Evolutionary conservation across 164 flowering plant genomes (phyloP).

Genomic region (Houttuynia cordata): DNA sequence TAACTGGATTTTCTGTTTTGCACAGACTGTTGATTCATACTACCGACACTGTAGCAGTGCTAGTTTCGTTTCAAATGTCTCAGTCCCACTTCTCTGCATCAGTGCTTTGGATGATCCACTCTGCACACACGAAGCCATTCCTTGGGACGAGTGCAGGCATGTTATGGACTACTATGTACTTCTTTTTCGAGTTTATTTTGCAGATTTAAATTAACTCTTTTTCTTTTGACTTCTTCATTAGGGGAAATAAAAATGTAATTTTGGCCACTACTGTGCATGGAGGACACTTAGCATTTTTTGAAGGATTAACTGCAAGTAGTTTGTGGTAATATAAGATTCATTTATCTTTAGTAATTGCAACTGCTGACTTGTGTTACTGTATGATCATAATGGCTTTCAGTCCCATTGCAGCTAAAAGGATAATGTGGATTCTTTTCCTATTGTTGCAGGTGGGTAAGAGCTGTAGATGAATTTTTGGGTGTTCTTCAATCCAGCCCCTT

Average conservation of each 20-base stretch:
- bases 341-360: neutral
- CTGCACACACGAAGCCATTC: slow-evolving; percentile 88
- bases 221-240: too few species aligned
- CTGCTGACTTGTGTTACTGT: neutral
- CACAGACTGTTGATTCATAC: slow-evolving; percentile 86
- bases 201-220: too few species aligned
- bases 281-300: slow-evolving; percentile 82
- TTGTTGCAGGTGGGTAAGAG: slow-evolving; percentile 52
- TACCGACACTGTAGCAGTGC: slow-evolving; percentile 79
- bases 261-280: slow-evolving; percentile 76
- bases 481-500: slow-evolving; percentile 30
- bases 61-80: slow-evolving; percentile 46
- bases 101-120: slow-evolving; percentile 96
- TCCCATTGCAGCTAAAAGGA: neutral
- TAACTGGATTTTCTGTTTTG: slow-evolving; percentile 8
- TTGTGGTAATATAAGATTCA: slow-evolving; percentile 42
- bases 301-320: slow-evolving; percentile 52
- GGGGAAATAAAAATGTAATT: too few species aligned
- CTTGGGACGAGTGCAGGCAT: too few species aligned
- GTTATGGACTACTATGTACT: too few species aligned
- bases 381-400: neutral
- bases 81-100: slow-evolving; percentile 86
- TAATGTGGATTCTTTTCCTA: neutral
- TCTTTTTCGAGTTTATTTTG: too few species aligned
- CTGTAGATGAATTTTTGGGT: slow-evolving; percentile 39